Evolutionary conservation across 2,329 filamentous ascomycete species (phyloP), one percentile per base, ranked within the genome.

Genomic region (Rhynchosporium agropyri): DNA sequence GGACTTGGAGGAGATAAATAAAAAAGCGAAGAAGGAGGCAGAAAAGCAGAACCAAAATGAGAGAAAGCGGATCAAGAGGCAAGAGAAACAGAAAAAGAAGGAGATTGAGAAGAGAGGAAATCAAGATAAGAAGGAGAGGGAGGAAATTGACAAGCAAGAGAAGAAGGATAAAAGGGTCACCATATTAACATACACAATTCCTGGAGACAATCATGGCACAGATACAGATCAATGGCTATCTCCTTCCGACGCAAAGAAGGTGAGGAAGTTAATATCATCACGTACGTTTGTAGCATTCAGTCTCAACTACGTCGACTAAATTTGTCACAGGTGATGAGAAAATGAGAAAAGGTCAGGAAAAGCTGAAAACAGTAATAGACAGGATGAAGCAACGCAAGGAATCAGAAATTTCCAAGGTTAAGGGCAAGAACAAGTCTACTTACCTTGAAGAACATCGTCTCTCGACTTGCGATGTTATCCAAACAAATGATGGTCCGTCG

Each of bases 151-250:
- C 12, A 45, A 45, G 26, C 15, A 31, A 15, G 40, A 40, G 26
- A 56, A 45, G 12, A 56, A 31, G 9, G 38, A 10, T 7, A 56
- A 56, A 29, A 33, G n/a, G 5, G 26, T n/a, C 26, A 31, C 29
- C 6, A 43, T 29, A 43, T n/a, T 26, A 28, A 15, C 12, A 12
- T 45, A 31, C 6, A 8, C 15, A 3, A 31, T 3, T 26, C 15
- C 31, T 3, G 7, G 1, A 20, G 31, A 20, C 8, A 33, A 53
- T 12, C 15, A 36, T 13, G 20, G 49, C 31, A 7, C 26, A 3
- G 15, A 53, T 53, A 26, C 49, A 15, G 31, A 53, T 15, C 49
- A 53, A 9, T 53, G 49, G 49, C 49, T 53, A 15, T 53, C 31
- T 15, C 38, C 31, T 38, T 53, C 49, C 2, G 49, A 53, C 38